A percentile compares a stretch with the other conserved stretches of the same genome.
These are phyloP conservation scores for Talaromyces pinophilus DNA, from an alignment of 2,329 filamentous ascomycete species.

Conservation along the genomic window DNA sequence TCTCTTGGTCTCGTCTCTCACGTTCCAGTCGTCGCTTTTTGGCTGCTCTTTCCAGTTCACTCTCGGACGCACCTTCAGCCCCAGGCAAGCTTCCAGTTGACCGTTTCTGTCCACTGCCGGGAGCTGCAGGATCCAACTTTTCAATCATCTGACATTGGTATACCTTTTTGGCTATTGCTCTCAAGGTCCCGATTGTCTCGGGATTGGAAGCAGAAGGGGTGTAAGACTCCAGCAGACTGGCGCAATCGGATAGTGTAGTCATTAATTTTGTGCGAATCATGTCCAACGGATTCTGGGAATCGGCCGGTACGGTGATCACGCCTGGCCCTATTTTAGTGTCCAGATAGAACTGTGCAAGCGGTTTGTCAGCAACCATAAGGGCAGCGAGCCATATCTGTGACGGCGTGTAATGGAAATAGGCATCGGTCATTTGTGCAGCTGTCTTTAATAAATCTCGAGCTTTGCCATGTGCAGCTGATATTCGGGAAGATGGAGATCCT, in stretches of 20 bases:
- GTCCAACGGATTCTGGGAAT: slow-evolving; percentile 30
- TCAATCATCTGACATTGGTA: slow-evolving; percentile 53
- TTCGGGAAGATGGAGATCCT: slow-evolving; percentile 46
- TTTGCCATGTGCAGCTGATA: slow-evolving; percentile 67
- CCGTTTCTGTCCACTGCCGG: slow-evolving; percentile 44
- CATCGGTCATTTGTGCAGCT: slow-evolving; percentile 83
- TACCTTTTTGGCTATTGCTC: slow-evolving; percentile 52
- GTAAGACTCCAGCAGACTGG: slow-evolving; percentile 43
- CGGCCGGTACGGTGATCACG: slow-evolving; percentile 24
- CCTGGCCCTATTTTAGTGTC: slow-evolving; percentile 44
- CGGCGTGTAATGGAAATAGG: slow-evolving; percentile 95
- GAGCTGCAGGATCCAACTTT: slow-evolving; percentile 45
- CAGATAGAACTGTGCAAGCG: slow-evolving; percentile 48
- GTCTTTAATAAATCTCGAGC: slow-evolving; percentile 75
- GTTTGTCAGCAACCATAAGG: slow-evolving; percentile 69
- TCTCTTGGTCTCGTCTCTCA: slow-evolving; percentile 28
- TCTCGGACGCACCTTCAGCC: slow-evolving; percentile 36
- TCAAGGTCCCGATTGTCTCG: slow-evolving; percentile 46
- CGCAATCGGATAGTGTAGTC: slow-evolving; percentile 41
- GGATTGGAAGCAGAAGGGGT: slow-evolving; percentile 41
- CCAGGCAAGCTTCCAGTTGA: slow-evolving; percentile 36
- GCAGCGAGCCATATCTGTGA: slow-evolving; percentile 90
- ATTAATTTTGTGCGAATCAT: slow-evolving; percentile 42
- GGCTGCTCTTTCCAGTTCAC: slow-evolving; percentile 40
- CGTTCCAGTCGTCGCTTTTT: slow-evolving; percentile 45